Evolutionary conservation across 495 filamentous ascomycete genomes (phyloP).

Genomic region (Penicillium argentinense): DNA sequence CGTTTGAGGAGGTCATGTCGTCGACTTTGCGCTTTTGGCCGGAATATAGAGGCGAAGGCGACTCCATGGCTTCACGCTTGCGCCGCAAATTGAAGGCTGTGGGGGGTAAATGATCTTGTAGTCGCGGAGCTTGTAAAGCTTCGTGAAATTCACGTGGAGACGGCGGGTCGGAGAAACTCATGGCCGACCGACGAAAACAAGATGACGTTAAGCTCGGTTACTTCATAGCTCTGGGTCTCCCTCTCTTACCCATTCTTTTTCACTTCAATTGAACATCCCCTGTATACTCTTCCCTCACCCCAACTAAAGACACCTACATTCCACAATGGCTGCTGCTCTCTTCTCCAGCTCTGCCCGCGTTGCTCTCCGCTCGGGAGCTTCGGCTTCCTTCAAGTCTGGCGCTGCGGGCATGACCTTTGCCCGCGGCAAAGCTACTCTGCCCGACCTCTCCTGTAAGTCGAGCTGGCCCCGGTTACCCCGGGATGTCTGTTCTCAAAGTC

Average conservation of each 20-base stretch:
- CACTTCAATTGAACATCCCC: constrained; percentile 1
- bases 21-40: constrained; percentile 45
- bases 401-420: constrained; percentile 70
- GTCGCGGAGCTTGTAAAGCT: too few relatives aligned
- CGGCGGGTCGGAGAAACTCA: constrained; percentile 14
- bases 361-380: constrained; percentile 54
- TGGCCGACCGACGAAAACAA: constrained; percentile 27
- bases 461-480: not conserved
- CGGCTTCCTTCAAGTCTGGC: constrained; percentile 51
- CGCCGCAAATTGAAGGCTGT: constrained; percentile 2
- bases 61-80: constrained; percentile 29
- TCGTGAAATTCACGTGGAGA: constrained; percentile 26
- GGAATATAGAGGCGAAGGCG: constrained; percentile 29
- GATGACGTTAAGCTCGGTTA: constrained; percentile 35
- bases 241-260: constrained; percentile 8
- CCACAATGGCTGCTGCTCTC: constrained; percentile 56
- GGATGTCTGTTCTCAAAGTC: not conserved
- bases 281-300: constrained; percentile 7
- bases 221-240: constrained; percentile 24
- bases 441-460: constrained; percentile 84
- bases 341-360: constrained; percentile 54
- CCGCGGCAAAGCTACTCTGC: constrained; percentile 87
- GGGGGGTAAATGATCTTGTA: constrained; percentile 1
- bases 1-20: constrained; percentile 45
- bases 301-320: constrained; percentile 1